Evolutionary conservation across 805 yeast species (phyloP).

Genomic region (Yarrowia bubula): DNA sequence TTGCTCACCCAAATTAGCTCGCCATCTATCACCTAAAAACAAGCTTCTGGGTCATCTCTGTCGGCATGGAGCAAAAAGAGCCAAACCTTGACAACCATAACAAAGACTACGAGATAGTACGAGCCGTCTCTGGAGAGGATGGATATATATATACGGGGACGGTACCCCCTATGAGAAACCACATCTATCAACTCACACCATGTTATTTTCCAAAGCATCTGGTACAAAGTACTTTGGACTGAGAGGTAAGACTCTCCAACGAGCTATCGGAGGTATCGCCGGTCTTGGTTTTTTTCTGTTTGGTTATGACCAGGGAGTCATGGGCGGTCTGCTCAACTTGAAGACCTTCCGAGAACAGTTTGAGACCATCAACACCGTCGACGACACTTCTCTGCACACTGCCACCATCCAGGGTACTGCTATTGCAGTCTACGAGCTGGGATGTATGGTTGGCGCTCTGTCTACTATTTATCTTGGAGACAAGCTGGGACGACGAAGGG

Average conservation of each 20-base stretch:
- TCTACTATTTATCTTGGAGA: conserved; percentile 51
- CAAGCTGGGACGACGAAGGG: conserved; percentile 47
- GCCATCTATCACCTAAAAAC: not conserved
- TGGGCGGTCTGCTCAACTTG: conserved; percentile 71
- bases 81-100: not conserved
- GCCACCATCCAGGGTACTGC: conserved; percentile 33
- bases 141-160: not conserved
- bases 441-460: conserved; percentile 51
- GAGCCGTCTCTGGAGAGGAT: not conserved
- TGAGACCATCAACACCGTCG: conserved; percentile 29
- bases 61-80: conserved; percentile 7
- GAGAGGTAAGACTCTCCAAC: conserved; percentile 29
- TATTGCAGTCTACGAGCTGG: conserved; percentile 44
- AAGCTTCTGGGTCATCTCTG: conserved; percentile 17
- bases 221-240: conserved; percentile 29
- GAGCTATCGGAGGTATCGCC: conserved; percentile 31
- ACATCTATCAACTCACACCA: not conserved
- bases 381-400: conserved; percentile 34
- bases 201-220: not conserved
- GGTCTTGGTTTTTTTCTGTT: conserved; percentile 47
- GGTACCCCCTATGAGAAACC: not conserved
- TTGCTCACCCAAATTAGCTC: not conserved
- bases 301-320: conserved; percentile 76
- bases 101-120: not conserved
- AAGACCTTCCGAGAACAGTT: conserved; percentile 35